Percentiles rank a stretch among this genome's conserved stretches.
Conservation (phyloP, 139 green algal species). For the Volvox africanus region DNA sequence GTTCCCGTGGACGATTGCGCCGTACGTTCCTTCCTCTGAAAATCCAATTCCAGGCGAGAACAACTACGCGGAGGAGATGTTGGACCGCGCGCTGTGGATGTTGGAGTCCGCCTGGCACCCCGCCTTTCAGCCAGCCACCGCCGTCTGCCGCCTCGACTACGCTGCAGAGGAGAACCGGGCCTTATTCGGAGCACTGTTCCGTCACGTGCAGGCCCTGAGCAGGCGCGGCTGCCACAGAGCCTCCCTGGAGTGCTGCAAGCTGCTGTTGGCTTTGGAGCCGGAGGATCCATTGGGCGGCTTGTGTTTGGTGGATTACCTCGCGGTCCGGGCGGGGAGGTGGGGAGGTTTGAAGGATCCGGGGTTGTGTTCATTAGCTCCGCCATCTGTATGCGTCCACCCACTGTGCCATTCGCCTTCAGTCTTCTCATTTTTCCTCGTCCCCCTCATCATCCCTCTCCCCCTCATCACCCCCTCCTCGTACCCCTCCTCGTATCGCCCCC, state of each 20-base stretch:
- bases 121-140: constrained; percentile 78
- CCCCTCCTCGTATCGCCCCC: too few species aligned
- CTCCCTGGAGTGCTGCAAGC: constrained; percentile 92
- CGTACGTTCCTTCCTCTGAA: too few species aligned
- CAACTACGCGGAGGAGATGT: constrained; percentile 65
- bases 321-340: constrained; percentile 76
- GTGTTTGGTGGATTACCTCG: constrained; percentile 90
- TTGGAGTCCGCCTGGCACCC: constrained; percentile 90
- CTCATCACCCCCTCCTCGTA: too few species aligned
- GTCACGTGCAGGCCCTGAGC: constrained; percentile 74
- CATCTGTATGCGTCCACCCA: too few species aligned
- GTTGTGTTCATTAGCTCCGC: too few species aligned
- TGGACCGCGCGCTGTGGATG: constrained; percentile 79
- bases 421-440: too few species aligned
- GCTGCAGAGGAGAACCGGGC: constrained; percentile 74
- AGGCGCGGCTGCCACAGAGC: constrained; percentile 85
- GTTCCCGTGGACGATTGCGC: too few species aligned
- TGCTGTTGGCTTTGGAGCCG: constrained; percentile 89
- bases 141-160: constrained; percentile 75
- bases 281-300: constrained; percentile 87
- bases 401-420: too few species aligned
- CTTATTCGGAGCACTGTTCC: constrained; percentile 91
- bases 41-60: constrained; percentile 69
- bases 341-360: background rate
- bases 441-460: too few species aligned